These are phyloP conservation scores for Gossypium schwendimanii DNA, from an alignment of 441 rosid species.

Conservation along the genomic window DNA sequence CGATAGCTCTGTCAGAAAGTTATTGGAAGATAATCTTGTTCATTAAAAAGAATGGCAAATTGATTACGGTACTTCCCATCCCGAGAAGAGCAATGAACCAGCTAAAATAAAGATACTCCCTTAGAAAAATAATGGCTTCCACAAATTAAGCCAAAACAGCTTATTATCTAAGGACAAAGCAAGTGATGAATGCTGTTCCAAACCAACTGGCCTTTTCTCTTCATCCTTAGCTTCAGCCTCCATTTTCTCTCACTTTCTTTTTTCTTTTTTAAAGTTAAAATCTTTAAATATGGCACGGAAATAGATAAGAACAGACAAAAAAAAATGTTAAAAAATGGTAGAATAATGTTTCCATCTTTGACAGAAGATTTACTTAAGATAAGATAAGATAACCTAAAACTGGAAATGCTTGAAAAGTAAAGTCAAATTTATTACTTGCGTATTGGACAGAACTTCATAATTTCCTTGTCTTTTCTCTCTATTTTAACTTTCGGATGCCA, in stretches of 20 bases:
- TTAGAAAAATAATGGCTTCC: neutral
- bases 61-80: neutral
- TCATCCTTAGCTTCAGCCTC: neutral
- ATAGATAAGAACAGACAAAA: neutral
- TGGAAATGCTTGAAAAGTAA: neutral
- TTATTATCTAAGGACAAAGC: neutral
- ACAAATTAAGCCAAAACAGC: neutral
- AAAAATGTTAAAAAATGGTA: neutral
- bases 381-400: neutral
- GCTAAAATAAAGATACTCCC: neutral
- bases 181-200: neutral
- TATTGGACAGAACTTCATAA: neutral
- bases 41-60: neutral
- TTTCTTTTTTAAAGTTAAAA: neutral
- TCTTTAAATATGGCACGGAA: neutral
- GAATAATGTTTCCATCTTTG: neutral
- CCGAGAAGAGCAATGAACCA: neutral
- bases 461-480: neutral
- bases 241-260: neutral
- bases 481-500: slow-evolving; percentile 11
- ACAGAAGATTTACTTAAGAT: neutral
- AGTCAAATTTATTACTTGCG: neutral
- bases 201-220: neutral
- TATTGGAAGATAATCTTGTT: neutral
- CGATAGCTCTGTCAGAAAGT: neutral